Evolutionary conservation across 192 early-diverging fungal genomes (phyloP).

Genomic region (Mortierella claussenii): DNA sequence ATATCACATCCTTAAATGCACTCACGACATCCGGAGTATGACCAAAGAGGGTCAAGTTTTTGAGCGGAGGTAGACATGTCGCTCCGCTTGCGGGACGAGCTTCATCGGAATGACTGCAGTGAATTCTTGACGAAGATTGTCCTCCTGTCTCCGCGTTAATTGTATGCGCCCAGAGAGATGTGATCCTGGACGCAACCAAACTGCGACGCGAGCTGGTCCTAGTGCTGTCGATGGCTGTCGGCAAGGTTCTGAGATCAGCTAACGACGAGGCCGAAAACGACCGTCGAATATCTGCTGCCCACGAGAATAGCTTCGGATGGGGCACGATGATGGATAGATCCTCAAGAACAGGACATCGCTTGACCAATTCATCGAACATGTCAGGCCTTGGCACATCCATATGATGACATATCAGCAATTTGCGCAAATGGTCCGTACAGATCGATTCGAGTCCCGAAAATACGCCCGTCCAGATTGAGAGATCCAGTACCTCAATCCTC

Average conservation of each 20-base stretch:
- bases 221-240: background rate
- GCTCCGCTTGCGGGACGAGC: background rate
- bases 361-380: constrained; percentile 30
- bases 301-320: constrained; percentile 20
- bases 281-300: constrained; percentile 16
- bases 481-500: constrained; percentile 28
- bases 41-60: constrained; percentile 33
- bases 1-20: constrained; percentile 35
- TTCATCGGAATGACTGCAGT: background rate
- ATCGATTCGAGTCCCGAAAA: constrained; percentile 37
- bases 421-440: constrained; percentile 27
- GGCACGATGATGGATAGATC: constrained; percentile 45
- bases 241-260: background rate
- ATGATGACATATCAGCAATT: constrained; percentile 35
- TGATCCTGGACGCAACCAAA: background rate
- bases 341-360: constrained; percentile 34
- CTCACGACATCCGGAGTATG: constrained; percentile 24
- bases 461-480: constrained; percentile 33
- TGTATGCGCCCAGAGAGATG: constrained; percentile 1
- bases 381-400: constrained; percentile 25
- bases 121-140: background rate
- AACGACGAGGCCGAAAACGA: background rate
- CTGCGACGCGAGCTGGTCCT: background rate
- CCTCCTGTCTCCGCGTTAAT: background rate
- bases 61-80: constrained; percentile 15